Base-by-base conservation (phyloP, 495 filamentous ascomycete genomes). In the Physcia stellaris region DNA sequence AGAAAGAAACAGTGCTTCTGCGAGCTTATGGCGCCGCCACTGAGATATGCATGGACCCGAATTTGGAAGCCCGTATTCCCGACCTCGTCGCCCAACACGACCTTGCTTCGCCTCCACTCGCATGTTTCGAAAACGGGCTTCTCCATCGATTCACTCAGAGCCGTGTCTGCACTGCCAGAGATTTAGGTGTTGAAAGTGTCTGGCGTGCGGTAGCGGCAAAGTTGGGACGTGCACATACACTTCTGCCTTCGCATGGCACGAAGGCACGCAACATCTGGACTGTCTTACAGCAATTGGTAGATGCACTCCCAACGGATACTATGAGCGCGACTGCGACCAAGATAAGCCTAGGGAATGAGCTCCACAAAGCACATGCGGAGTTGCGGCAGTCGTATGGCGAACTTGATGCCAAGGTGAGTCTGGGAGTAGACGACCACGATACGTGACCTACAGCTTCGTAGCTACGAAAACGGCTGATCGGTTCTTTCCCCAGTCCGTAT, bases 191-290 rank as follows among this genome's bases (percentile, higher is more conserved):
- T 39, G 64, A 79, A 17, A 51, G 58, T 4, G 71, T 94, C 49
- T 95, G 80, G 74, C 77, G 72, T 21, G 86, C 80, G 30, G 80
- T 95, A 35, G 90, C 90, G 4, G 72, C 68, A 27, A 63, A 82
- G 33, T 66, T 99, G 16, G 90, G 77, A 24, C 71, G 96, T 64
- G 96, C 92, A 92, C 90, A 99, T 58, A 86, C 83, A 24, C 68
- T 71, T 6, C 70, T 99, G 18, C 83, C 78, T 9, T 29, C n/a
- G n/a, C n/a, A n/a, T n/a, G n/a, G n/a, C n/a, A n/a, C n/a, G n/a
- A n/a, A n/a, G n/a, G n/a, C n/a, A n/a, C n/a, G n/a, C n/a, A 94
- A 88, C 51, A 63, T 92, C 23, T 99, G 92, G 92, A 83, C 80
- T 7, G 81, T 92, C 22, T 77, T 93, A 65, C 86, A 93, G 59